Base-by-base conservation (phyloP, 1,139 yeast genomes). In the Saccharomycopsis crataegensis region DNA sequence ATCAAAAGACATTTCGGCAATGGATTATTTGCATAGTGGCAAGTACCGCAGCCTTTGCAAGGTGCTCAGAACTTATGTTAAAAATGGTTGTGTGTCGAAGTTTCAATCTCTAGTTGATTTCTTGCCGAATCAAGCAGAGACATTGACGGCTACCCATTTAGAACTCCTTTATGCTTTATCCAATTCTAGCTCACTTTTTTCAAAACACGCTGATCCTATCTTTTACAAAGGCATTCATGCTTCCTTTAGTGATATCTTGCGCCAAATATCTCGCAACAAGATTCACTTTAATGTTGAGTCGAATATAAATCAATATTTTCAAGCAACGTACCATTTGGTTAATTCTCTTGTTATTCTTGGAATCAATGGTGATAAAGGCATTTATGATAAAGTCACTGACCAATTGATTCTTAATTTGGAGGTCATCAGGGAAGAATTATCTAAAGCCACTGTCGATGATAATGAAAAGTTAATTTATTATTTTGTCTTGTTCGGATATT, bases 401-500 rank as follows among this genome's bases (percentile, higher is more conserved):
- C 17, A 37, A 22, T 42, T 51, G 14, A 17, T 16, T 17, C 32
- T 45, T 33, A 44, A 48, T 22, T 42, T 48, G 41, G 17, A 11
- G 11, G 6, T 12, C n/a, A 40, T 37, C 5, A 34, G 17, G 9
- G 22, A 16, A 14, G 37, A n/a, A 12, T 9, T 46, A 8, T 31
- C 50, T 4, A 37, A 41, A 17, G 8, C 41, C 8, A 14, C 14
- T 8, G 8, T 12, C 36, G 52, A 37, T 8, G 51, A 51, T n/a
- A 28, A n/a, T 46, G 31, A 16, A 17, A 53, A 50, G 37, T 50
- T 55, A 33, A 34, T 22, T 11, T 17, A 32, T 28, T 55, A 43
- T 44, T 53, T 55, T 41, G 48, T 48, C 8, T 36, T 55, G 43
- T 55, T 55, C 41, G 58, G 56, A 9, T 49, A 47, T 28, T 8